These are phyloP conservation scores for Fraxinus sp. DNA, from an alignment of 305 asterid genomes.

Conservation along the genomic window DNA sequence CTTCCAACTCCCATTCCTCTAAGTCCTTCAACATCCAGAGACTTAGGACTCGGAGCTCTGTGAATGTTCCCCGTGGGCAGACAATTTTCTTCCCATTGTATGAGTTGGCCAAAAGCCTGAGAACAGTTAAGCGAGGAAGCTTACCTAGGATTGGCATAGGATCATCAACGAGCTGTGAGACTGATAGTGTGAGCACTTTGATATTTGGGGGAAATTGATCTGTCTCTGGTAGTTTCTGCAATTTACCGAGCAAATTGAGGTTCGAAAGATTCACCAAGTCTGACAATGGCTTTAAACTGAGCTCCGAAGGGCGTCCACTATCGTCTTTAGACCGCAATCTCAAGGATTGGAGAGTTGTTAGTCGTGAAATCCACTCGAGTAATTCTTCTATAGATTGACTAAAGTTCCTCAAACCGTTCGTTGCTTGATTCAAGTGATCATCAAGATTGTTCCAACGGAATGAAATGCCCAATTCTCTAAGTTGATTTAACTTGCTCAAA, in stretches of 20 bases:
- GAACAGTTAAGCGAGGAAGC: constrained; percentile 36
- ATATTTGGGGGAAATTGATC: constrained; percentile 37
- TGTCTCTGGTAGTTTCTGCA: constrained; percentile 22
- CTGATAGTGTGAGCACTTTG: constrained; percentile 44
- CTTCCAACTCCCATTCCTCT: constrained; percentile 38
- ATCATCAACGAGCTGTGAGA: constrained; percentile 30
- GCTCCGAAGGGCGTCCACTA: constrained; percentile 33
- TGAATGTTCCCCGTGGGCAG: constrained; percentile 33
- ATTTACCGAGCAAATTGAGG: constrained; percentile 43
- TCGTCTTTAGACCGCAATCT: constrained; percentile 48
- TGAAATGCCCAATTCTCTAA: constrained; percentile 45
- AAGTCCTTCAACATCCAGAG: constrained; percentile 45
- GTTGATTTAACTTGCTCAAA: constrained; percentile 20
- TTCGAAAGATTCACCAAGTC: constrained; percentile 31
- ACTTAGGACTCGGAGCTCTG: constrained; percentile 41
- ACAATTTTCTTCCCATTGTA: constrained; percentile 23
- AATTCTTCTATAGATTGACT: constrained; percentile 19
- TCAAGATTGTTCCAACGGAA: constrained; percentile 26
- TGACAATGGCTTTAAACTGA: constrained; percentile 28
- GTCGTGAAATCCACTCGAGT: constrained; percentile 36
- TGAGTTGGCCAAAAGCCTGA: constrained; percentile 45
- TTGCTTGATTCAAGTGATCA: not conserved
- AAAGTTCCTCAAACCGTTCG: constrained; percentile 11
- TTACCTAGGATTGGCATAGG: constrained; percentile 49
- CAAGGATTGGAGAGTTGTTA: constrained; percentile 31